Percentiles rank a stretch among this genome's conserved stretches.
Evolutionary conservation across 1,139 yeast genomes (phyloP).

Genomic region (Protomyces inundatus): DNA sequence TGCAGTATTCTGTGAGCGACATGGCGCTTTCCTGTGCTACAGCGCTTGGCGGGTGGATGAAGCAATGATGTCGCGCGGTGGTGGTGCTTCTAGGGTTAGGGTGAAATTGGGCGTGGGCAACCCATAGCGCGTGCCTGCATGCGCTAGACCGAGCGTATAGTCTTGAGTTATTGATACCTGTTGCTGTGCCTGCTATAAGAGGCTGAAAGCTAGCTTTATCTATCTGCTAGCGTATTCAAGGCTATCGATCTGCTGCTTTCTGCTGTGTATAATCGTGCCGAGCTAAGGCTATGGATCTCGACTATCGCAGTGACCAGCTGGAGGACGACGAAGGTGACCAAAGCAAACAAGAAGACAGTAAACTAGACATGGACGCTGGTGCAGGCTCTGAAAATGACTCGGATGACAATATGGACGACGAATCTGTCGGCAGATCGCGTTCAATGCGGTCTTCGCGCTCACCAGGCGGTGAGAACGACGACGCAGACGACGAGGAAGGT

Average conservation of each 20-base stretch:
- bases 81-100: too few species aligned
- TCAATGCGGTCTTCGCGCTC: slow-evolving; percentile 28
- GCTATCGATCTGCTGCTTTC: too few species aligned
- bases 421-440: slow-evolving; percentile 33
- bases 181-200: too few species aligned
- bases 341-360: slow-evolving; percentile 28
- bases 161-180: too few species aligned
- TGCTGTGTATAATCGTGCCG: too few species aligned
- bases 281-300: slow-evolving; percentile 5
- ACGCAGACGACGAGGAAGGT: slow-evolving; percentile 29
- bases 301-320: slow-evolving; percentile 16
- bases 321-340: slow-evolving; percentile 24
- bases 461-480: slow-evolving; percentile 29
- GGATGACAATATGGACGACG: slow-evolving; percentile 35
- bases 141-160: too few species aligned
- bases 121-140: too few species aligned
- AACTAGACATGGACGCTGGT: slow-evolving; percentile 23
- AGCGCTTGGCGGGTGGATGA: too few species aligned
- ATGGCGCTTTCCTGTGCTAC: background rate
- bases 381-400: slow-evolving; percentile 34
- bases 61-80: too few species aligned
- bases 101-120: too few species aligned
- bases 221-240: too few species aligned
- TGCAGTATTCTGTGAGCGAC: slow-evolving; percentile 24
- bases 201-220: too few species aligned